phyloP scores from a whole-genome alignment of 2,329 filamentous ascomycete species.

The Cadophora sp. region DNA sequence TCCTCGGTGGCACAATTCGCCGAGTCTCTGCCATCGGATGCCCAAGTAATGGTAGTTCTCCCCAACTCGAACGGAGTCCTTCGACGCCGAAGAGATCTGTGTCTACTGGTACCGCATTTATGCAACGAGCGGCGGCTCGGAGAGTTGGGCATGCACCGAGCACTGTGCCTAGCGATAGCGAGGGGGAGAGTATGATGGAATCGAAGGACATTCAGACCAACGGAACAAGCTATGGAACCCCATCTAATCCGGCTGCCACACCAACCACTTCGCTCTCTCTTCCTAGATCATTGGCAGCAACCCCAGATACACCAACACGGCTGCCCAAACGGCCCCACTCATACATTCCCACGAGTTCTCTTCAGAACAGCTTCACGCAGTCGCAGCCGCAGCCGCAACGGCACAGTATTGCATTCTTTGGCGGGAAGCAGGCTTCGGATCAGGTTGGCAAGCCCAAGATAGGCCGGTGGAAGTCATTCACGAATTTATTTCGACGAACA shows the following conservation, averaged over 20 bases:
- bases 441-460: conserved; percentile 33
- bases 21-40: conserved; percentile 32
- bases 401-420: conserved; percentile 26
- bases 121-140: conserved; percentile 47
- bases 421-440: conserved; percentile 14
- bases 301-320: conserved; percentile 36
- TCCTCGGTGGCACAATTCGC: conserved; percentile 36
- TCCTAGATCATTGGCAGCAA: conserved; percentile 24
- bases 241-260: conserved; percentile 14
- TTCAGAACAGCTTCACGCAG: conserved; percentile 29
- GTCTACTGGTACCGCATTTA: conserved; percentile 56
- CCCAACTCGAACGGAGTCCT: conserved; percentile 30
- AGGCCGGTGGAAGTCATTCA: conserved; percentile 41
- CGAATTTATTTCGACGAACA: conserved; percentile 39
- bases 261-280: conserved; percentile 18
- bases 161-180: conserved; percentile 40
- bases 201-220: conserved; percentile 6
- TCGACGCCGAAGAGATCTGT: conserved; percentile 50
- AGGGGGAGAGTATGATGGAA: conserved; percentile 34
- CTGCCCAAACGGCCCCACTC: conserved; percentile 37
- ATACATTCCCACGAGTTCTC: conserved; percentile 31
- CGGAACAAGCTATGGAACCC: conserved; percentile 23
- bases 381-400: conserved; percentile 15
- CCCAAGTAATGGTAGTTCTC: conserved; percentile 27
- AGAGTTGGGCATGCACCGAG: conserved; percentile 33